Conservation (phyloP, 148 eudicot genomes). For the Rheum nobile region DNA sequence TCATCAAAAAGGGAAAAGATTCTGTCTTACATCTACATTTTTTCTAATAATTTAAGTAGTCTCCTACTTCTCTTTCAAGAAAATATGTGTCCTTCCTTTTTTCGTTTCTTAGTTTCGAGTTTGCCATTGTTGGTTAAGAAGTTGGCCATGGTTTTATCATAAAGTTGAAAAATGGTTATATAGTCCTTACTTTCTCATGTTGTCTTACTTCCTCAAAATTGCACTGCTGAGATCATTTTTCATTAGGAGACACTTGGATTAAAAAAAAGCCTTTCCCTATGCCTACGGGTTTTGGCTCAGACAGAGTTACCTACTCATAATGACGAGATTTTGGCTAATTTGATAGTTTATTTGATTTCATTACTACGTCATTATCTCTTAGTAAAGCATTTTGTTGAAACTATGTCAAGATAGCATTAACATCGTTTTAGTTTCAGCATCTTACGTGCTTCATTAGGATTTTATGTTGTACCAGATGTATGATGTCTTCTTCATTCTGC, state of each 20-base stretch:
- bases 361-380: not conserved
- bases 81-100: not conserved
- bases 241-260: not conserved
- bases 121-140: not conserved
- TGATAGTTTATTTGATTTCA: not conserved
- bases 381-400: not conserved
- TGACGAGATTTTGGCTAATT: not conserved
- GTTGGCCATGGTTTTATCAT: not conserved
- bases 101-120: not conserved
- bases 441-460: not conserved
- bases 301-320: not conserved
- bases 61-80: not conserved
- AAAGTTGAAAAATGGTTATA: not conserved
- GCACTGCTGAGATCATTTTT: not conserved
- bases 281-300: not conserved
- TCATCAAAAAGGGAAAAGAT: not conserved
- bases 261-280: not conserved
- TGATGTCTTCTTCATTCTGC: constrained; percentile 13
- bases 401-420: not conserved
- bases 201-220: not conserved
- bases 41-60: not conserved
- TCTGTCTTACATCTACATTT: not conserved
- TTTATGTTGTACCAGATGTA: not conserved
- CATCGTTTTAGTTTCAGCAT: not conserved
- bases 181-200: constrained; percentile 1